Base-by-base conservation (phyloP, 805 yeast genomes). In the Zygosaccharomyces rouxii region DNA sequence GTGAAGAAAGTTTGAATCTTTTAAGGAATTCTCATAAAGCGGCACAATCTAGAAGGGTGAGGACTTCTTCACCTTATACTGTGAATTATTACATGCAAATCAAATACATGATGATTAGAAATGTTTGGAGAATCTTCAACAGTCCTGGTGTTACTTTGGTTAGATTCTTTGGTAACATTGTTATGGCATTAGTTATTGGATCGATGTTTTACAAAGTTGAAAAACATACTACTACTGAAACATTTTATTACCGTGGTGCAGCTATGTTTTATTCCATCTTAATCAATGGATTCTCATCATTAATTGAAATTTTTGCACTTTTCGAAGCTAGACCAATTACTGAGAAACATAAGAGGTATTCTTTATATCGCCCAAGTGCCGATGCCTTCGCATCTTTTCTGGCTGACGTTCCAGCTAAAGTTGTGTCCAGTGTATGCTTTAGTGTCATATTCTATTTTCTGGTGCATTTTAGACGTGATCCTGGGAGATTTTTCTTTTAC, bases 241-340 rank as follows among this genome's bases (percentile, higher is more conserved):
- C 80, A 2, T 76, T 81, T 55, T 80, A 74, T 62, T 71, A 67
- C 57, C 71, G 89, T 59, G 76, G 81, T 57, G 80, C 88, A 35
- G 76, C 83, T 42, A 70, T 85, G 73, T 86, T 85, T 68, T 83
- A 83, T 63, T 81, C 84, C 23, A 72, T 79, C 42, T 68, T 82
- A 57, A 80, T 80, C 64, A 81, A 81, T 62, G 81, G 85, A n/a
- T 78, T 81, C 57, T 71, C 82, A 14, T 80, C 83, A 16, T 62
- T 81, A 50, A 68, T 80, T 57, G 88, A 82, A 65, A 73, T 82
- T 50, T 70, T 78, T 64, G 57, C 79, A 1, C 59, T 79, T 23
- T 81, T 70, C 59, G 82, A 79, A 55, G 73, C 80, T 29, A 72
- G 83, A 63, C 74, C 77, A 7, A 74, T 80, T 52, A 78, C 79